Conservation (phyloP, 495 filamentous ascomycete genomes). For the Tuber umbilicatum region DNA sequence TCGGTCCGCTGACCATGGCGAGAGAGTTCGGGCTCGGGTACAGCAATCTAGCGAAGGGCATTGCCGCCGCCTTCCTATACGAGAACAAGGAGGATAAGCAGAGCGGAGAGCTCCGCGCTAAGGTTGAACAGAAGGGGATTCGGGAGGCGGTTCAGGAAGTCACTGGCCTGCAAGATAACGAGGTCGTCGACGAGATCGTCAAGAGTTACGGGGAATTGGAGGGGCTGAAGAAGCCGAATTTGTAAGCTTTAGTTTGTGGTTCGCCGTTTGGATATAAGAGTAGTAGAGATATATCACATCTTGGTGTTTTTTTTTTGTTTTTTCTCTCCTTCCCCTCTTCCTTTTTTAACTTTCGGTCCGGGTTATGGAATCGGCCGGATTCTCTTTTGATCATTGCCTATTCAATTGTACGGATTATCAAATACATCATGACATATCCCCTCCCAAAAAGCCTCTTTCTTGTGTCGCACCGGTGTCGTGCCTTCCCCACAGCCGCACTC, state of each 20-base stretch:
- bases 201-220: conserved; percentile 36
- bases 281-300: neutral
- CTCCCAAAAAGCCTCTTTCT: neutral
- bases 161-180: conserved; percentile 26
- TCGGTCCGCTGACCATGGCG: conserved; percentile 57
- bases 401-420: neutral
- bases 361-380: neutral
- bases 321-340: no score
- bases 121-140: conserved; percentile 28
- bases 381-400: neutral
- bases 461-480: neutral
- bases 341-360: neutral
- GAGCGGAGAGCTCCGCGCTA: conserved; percentile 28
- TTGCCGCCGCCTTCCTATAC: conserved; percentile 37
- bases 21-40: conserved; percentile 33
- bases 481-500: neutral
- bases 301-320: neutral
- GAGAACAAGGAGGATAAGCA: conserved; percentile 39
- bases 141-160: conserved; percentile 32
- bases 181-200: conserved; percentile 30
- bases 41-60: conserved; percentile 34
- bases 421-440: neutral
- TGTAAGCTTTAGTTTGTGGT: neutral
- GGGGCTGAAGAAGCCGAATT: conserved; percentile 1
- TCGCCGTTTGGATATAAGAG: neutral